Conservation (phyloP, 306 rosid genomes). For the Neltuma alba region DNA sequence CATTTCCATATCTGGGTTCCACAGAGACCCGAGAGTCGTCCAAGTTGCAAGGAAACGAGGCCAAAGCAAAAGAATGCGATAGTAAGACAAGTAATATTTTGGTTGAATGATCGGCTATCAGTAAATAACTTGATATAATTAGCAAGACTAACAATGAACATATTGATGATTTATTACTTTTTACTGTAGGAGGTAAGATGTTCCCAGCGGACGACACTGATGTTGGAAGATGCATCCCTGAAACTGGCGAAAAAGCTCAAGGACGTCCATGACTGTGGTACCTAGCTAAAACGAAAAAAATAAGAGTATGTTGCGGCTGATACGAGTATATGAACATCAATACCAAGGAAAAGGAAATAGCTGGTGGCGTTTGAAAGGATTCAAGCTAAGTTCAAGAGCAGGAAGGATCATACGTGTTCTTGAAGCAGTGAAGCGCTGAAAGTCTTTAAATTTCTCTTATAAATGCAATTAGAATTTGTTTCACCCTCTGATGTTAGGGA, state of each 20-base stretch:
- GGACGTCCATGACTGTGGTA: not conserved
- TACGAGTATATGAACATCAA: not conserved
- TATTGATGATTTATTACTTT: not conserved
- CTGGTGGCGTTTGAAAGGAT: not conserved
- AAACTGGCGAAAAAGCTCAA: not conserved
- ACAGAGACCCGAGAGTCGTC: not conserved
- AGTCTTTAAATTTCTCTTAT: not conserved
- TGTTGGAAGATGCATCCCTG: not conserved
- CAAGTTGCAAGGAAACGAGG: not conserved
- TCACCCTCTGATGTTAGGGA: not conserved
- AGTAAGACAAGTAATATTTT: not conserved
- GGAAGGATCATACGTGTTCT: not conserved
- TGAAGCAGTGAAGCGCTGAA: not conserved
- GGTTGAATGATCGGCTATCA: not conserved
- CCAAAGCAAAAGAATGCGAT: not conserved
- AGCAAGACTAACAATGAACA: not conserved
- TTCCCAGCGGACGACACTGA: not conserved
- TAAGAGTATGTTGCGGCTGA: not conserved
- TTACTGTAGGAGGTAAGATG: not conserved
- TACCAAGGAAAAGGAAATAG: not conserved
- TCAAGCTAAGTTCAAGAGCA: not conserved
- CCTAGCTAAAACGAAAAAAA: not conserved
- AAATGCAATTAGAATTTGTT: not conserved
- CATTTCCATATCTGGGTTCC: conserved; percentile 51
- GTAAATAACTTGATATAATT: not conserved